Evolutionary conservation across 1,284 basidiomycete species (phyloP).

Genomic region (Ceratobasidium sp.): DNA sequence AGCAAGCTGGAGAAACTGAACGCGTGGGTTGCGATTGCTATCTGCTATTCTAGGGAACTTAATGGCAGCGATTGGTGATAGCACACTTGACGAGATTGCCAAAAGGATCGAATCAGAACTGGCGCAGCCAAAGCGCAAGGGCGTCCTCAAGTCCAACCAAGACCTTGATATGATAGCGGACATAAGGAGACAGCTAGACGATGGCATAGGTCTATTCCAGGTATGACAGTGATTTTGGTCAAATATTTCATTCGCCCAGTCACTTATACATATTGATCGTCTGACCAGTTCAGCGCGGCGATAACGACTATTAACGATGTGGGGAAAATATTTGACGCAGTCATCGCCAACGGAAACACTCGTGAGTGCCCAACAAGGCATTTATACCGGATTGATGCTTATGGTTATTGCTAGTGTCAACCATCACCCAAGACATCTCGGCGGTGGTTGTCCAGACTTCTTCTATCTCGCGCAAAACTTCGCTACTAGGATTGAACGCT

Average conservation of each 20-base stretch:
- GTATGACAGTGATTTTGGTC: background rate
- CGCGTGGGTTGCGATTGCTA: background rate
- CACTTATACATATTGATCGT: background rate
- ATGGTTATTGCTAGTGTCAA: too few relatives aligned
- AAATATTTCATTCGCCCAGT: background rate
- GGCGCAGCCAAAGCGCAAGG: background rate
- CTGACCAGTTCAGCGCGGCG: background rate
- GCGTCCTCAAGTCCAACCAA: background rate
- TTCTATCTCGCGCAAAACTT: too few relatives aligned
- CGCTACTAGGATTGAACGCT: constrained; percentile 1
- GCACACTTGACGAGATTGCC: background rate
- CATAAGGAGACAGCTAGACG: background rate
- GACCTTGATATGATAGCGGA: constrained; percentile 4
- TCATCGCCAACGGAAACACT: background rate
- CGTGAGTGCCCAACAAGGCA: background rate
- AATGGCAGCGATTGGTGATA: background rate
- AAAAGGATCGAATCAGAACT: background rate
- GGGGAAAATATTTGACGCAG: background rate
- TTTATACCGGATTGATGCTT: too few relatives aligned
- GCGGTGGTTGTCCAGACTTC: too few relatives aligned
- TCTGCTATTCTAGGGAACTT: too few relatives aligned
- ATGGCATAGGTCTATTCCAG: background rate
- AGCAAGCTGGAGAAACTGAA: background rate
- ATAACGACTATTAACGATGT: background rate
- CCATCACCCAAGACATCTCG: too few relatives aligned